phyloP scores from a whole-genome alignment of 768 basidiomycete genomes.

The Pisolithus tinctorius region DNA sequence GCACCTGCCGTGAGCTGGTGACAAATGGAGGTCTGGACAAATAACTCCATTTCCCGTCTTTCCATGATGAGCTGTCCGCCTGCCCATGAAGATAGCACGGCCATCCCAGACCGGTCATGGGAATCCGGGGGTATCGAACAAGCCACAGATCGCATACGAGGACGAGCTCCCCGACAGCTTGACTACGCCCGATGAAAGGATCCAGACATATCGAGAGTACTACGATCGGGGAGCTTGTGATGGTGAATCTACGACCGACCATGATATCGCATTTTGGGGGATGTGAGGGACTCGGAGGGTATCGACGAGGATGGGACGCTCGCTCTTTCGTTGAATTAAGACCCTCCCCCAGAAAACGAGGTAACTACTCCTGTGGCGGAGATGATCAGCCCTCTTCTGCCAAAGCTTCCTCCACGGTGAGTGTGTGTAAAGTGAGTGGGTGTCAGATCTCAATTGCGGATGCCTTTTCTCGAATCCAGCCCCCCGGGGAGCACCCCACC shows the following conservation, averaged over 20 bases:
- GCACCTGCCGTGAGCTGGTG: too few species aligned
- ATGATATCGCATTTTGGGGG: constrained; percentile 20
- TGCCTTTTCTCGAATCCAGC: too few species aligned
- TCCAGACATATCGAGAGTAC: constrained; percentile 13
- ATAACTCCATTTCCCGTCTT: too few species aligned
- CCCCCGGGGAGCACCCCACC: too few species aligned
- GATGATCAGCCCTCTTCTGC: neutral
- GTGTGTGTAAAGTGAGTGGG: neutral
- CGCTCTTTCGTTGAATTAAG: constrained; percentile 14
- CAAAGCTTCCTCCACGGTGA: constrained; percentile 8
- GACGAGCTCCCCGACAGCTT: constrained; percentile 17
- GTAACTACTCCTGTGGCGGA: too few species aligned
- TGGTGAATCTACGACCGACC: constrained; percentile 13
- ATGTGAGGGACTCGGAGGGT: constrained; percentile 12
- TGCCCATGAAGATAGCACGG: constrained; percentile 21
- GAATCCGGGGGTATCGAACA: constrained; percentile 1
- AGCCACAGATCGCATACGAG: constrained; percentile 20
- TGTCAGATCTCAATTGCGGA: neutral
- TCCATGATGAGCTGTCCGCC: too few species aligned
- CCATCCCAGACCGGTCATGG: constrained; percentile 13
- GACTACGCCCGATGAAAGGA: constrained; percentile 12
- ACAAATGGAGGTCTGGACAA: too few species aligned
- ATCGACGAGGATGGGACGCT: constrained; percentile 17
- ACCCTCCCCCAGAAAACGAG: constrained; percentile 1
- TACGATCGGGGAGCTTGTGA: constrained; percentile 2